Evolutionary conservation across 345 rosid species (phyloP), one percentile per base, ranked within the genome.

Genomic region (Gynandropsis gynandra): DNA sequence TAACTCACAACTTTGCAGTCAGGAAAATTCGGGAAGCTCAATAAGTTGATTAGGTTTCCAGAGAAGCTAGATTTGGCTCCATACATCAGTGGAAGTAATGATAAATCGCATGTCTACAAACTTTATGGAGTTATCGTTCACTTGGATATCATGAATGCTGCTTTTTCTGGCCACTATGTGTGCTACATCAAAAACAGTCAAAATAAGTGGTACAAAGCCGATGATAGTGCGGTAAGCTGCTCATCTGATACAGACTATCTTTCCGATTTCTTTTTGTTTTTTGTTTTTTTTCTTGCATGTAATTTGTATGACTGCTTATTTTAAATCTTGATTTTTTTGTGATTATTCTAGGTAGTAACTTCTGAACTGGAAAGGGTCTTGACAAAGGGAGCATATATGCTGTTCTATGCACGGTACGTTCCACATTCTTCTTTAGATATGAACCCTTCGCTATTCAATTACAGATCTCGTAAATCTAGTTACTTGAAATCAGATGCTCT

Each of bases 71-170:
- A 93, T 70, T 72, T 93, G 72, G 88, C 95, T 19, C 97, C 99
- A 34, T 93, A 81, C 70, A 80, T 88, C 79, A 81, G 85, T 50
- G 73, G 89, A 52, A 77, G 85, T 66, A 83, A 83, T 64, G 96
- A 81, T 63, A 83, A 80, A 50, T 73, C 83, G 16, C 89, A 92
- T 45, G 70, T 80, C 27, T 93, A 93, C 72, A 73, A 82, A 72
- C 99, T 93, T 53, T 93, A 74, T 66, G 99, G 89, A 58, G 97
- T 93, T 14, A 77, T 93, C 46, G 97, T 93, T 39, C 99, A 93
- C 68, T 72, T 85, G 85, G 99, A 93, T 67, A 16, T 73, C 50
- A 85, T 80, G 96, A 93, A 93, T 73, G 85, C 87, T 47, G 72
- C 97, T 31, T 86, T 85, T 74, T 82, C 97, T 19, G 99, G 99